Percentiles rank a stretch among this genome's conserved stretches.
Conservation (phyloP, 306 rosid species). For the Clitoria ternatea region DNA sequence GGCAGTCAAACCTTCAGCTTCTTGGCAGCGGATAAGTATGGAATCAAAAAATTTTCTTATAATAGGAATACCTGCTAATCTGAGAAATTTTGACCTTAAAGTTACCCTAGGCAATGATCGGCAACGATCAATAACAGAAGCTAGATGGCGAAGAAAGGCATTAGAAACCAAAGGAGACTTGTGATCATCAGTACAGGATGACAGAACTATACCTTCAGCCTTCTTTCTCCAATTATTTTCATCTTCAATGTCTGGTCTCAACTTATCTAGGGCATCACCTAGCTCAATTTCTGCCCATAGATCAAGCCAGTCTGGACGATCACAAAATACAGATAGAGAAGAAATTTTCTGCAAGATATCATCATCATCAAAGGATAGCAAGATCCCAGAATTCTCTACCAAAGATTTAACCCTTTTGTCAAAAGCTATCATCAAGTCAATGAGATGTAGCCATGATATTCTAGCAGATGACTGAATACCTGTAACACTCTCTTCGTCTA, state of each 20-base stretch:
- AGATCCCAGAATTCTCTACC: slow-evolving; percentile 69
- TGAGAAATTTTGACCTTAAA: slow-evolving; percentile 76
- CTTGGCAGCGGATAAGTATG: slow-evolving; percentile 80
- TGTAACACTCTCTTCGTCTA: slow-evolving; percentile 45
- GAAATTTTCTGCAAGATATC: slow-evolving; percentile 53
- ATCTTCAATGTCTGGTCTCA: slow-evolving; percentile 49
- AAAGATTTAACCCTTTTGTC: slow-evolving; percentile 81
- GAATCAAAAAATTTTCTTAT: slow-evolving; percentile 50
- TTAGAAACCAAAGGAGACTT: slow-evolving; percentile 73
- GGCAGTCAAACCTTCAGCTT: slow-evolving; percentile 96
- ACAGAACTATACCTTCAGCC: slow-evolving; percentile 48
- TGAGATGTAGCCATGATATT: slow-evolving; percentile 75
- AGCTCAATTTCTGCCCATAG: slow-evolving; percentile 90
- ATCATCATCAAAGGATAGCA: slow-evolving; percentile 60
- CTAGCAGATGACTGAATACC: slow-evolving; percentile 51
- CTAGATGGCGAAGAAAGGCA: slow-evolving; percentile 52
- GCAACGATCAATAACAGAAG: slow-evolving; percentile 70
- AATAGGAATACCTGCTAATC: slow-evolving; percentile 58
- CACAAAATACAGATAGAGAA: slow-evolving; percentile 75
- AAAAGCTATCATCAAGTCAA: slow-evolving; percentile 92
- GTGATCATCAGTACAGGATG: slow-evolving; percentile 55
- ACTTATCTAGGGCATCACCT: slow-evolving; percentile 59
- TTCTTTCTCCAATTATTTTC: slow-evolving; percentile 76
- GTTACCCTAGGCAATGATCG: slow-evolving; percentile 58
- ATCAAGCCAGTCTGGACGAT: slow-evolving; percentile 94